Percentiles rank a stretch among this genome's conserved stretches.
phyloP scores from a whole-genome alignment of 2,329 filamentous ascomycete species.

The Xylaria sp. region DNA sequence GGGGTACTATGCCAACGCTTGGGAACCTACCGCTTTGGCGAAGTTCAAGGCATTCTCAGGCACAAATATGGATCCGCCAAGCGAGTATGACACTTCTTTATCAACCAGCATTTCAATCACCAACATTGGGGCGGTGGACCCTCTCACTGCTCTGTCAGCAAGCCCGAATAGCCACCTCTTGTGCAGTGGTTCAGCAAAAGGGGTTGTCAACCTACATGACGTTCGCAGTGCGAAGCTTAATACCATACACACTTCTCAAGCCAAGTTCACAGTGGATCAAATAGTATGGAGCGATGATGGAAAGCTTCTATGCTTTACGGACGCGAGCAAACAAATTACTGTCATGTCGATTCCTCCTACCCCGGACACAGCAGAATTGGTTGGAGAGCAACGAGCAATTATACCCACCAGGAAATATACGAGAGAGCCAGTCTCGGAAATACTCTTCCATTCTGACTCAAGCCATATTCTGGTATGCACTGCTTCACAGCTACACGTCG shows the following conservation, averaged over 20 bases:
- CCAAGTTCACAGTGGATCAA: not conserved
- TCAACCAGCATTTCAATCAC: not conserved
- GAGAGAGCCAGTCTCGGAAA: not conserved
- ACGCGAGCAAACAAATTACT: not conserved
- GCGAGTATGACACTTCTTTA: not conserved
- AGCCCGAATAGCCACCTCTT: not conserved
- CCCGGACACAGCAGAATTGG: not conserved
- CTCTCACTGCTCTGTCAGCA: not conserved
- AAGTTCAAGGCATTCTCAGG: not conserved
- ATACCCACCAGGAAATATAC: not conserved
- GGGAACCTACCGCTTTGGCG: not conserved
- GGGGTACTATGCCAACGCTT: not conserved
- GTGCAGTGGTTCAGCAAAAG: not conserved
- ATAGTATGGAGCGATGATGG: not conserved
- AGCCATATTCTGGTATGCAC: not conserved
- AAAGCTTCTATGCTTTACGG: not conserved
- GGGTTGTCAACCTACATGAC: not conserved
- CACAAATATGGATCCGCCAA: not conserved
- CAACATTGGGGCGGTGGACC: not conserved
- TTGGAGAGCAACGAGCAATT: not conserved
- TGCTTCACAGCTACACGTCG: not conserved
- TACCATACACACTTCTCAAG: not conserved
- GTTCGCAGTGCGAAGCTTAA: not conserved
- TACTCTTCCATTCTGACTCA: not conserved
- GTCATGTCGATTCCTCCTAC: not conserved